A percentile compares a stretch with the other conserved stretches of the same genome.
These are phyloP conservation scores for Rhododendron ovatum DNA, from an alignment of 148 eudicot genomes.

Conservation along the genomic window DNA sequence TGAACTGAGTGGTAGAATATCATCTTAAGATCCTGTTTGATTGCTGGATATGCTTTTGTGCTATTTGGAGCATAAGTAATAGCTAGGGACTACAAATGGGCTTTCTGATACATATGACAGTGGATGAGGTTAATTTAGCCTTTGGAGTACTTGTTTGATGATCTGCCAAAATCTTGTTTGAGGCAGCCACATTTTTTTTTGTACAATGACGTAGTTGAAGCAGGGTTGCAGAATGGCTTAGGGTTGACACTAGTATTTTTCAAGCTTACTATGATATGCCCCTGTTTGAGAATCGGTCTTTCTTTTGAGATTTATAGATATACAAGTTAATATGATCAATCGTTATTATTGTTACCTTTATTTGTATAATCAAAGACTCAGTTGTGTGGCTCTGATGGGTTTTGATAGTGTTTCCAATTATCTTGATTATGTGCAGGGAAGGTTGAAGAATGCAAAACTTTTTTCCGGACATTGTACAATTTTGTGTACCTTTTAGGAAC, in stretches of 20 bases:
- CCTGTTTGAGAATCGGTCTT: neutral
- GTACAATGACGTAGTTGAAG: neutral
- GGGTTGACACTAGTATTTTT: neutral
- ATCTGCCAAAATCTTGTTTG: neutral
- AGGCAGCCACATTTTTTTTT: neutral
- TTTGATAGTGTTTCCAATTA: slow-evolving; percentile 3
- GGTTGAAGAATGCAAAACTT: slow-evolving; percentile 69
- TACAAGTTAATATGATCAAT: neutral
- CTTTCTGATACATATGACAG: neutral
- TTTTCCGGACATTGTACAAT: slow-evolving; percentile 62
- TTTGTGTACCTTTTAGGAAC: slow-evolving; percentile 90
- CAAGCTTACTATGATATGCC: neutral
- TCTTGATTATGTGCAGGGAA: slow-evolving; percentile 52
- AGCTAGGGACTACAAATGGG: neutral
- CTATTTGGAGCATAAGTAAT: neutral
- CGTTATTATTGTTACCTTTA: neutral
- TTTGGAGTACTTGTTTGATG: neutral
- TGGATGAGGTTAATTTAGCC: neutral
- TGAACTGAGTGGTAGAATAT: neutral
- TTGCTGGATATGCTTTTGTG: neutral
- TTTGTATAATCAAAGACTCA: neutral
- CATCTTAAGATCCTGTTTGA: neutral
- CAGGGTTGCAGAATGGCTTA: neutral
- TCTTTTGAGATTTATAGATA: neutral
- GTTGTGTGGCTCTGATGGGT: neutral